phyloP scores from a whole-genome alignment of 139 green algal genomes.

The Desmodesmus armatus region DNA sequence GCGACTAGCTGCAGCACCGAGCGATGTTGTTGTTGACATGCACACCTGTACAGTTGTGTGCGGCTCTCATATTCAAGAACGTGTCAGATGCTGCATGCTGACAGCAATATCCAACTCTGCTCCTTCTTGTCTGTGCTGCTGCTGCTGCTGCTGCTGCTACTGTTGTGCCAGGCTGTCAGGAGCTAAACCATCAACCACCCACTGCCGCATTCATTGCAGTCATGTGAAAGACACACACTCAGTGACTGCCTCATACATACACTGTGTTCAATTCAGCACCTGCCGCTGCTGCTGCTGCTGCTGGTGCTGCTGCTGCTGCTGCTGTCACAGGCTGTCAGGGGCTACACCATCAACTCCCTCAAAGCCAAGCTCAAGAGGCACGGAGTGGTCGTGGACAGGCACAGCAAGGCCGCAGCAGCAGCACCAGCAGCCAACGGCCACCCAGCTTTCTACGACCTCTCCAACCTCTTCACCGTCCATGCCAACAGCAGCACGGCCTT shows the following conservation, averaged over 20 bases:
- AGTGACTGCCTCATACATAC: neutral
- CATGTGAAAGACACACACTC: neutral
- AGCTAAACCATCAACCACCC: too few relatives aligned
- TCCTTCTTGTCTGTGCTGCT: neutral
- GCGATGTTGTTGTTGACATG: neutral
- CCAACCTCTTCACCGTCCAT: neutral
- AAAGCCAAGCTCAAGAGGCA: neutral
- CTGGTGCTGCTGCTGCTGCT: neutral
- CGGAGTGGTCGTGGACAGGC: neutral
- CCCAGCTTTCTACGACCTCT: neutral
- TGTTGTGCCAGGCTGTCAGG: too few relatives aligned
- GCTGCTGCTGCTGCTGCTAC: neutral
- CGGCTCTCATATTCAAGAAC: neutral
- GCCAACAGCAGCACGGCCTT: neutral
- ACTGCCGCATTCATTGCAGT: too few relatives aligned
- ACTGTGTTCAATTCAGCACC: neutral
- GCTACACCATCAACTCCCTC: neutral
- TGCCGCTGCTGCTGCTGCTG: neutral
- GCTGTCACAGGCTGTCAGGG: neutral
- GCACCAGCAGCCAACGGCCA: neutral
- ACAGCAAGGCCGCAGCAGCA: too few relatives aligned
- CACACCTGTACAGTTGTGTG: neutral
- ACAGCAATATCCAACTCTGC: too few relatives aligned
- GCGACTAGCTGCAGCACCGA: neutral
- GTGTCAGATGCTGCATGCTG: neutral